Evolutionary conservation across 768 basidiomycete genomes (phyloP), one percentile per base, ranked within the genome.

Genomic region (Podaxis sp.): DNA sequence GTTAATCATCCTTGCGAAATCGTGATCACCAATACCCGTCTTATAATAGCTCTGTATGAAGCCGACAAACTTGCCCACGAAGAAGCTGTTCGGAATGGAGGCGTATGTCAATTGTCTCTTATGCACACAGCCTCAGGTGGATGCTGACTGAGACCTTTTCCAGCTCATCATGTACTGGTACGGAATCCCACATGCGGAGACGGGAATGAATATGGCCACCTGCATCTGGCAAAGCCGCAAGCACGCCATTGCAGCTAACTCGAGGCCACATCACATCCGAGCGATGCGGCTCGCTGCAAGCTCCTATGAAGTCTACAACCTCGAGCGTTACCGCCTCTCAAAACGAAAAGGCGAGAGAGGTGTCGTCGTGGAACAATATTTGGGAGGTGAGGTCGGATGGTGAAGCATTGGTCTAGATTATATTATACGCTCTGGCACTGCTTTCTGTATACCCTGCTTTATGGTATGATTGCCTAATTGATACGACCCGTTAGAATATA

Each of bases 111-210:
- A 55, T 26, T 7, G 36, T 11, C 28, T 65, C 20, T 26, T 52
- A 17, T 46, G 48, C 11, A 56, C 60, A n/a, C 13, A 30, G 57
- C 51, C 53, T 24, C 49, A 37, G 24, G 33, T 33, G 33, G 33
- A 33, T 11, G 57, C n/a, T 61, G 38, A 48, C 65, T 66, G 56
- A 71, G 46, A 33, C 20, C 64, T 60, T 49, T 22, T 15, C 44
- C 30, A 93, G 85, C 79, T 98, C 36, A 84, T 97, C 56, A 79
- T 96, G 72, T 98, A 98, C 73, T 98, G 96, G 96, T 96, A 95
- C 68, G 95, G 95, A 10, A 82, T 89, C 33, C 95, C 95, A 1
- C 77, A 92, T 67, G 82, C 82, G 54, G 72, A 79, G 40, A 90
- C 91, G 0, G 88, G 94, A 1, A 79, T 91, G 75, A 98, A 98